Evolutionary conservation across 495 filamentous ascomycete species (phyloP).

Genomic region (Aspergillus kassunensis): DNA sequence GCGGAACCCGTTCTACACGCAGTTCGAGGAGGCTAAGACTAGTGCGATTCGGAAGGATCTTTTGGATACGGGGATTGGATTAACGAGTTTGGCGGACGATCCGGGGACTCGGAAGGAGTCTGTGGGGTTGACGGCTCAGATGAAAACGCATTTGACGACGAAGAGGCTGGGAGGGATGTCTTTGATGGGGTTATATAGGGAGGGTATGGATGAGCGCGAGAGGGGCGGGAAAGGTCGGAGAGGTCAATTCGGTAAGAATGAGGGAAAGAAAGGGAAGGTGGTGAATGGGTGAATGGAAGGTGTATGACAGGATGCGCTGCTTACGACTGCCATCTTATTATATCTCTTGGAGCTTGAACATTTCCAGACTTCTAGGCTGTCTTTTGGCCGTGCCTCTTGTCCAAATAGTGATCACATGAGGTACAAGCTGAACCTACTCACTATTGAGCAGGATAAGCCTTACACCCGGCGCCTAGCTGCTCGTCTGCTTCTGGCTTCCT

Average conservation of each 20-base stretch:
- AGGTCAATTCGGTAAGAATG: background rate
- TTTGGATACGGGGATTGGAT: conserved; percentile 21
- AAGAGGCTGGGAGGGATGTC: conserved; percentile 21
- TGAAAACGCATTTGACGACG: conserved; percentile 14
- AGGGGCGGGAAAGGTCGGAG: background rate
- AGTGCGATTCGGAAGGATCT: conserved; percentile 25
- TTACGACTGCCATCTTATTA: background rate
- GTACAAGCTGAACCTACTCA: too few relatives aligned
- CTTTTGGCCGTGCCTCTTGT: too few relatives aligned
- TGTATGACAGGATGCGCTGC: too few relatives aligned
- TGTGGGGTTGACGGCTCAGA: conserved; percentile 7
- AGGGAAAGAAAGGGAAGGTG: background rate
- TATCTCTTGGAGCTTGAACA: background rate
- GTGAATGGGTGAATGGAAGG: background rate
- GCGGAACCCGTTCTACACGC: conserved; percentile 30
- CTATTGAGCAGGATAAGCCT: too few relatives aligned
- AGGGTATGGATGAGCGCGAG: conserved; percentile 9
- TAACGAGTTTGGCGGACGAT: conserved; percentile 29
- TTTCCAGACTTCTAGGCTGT: too few relatives aligned
- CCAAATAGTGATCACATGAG: too few relatives aligned
- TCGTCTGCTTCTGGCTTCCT: too few relatives aligned
- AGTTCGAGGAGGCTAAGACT: conserved; percentile 18
- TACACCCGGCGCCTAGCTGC: too few relatives aligned
- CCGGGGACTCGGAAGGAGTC: conserved; percentile 22
- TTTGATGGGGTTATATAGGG: conserved; percentile 28